A percentile compares a stretch with the other conserved stretches of the same genome.
Evolutionary conservation across 2,329 filamentous ascomycete genomes (phyloP).

Genomic region (Aspergillus tanneri): DNA sequence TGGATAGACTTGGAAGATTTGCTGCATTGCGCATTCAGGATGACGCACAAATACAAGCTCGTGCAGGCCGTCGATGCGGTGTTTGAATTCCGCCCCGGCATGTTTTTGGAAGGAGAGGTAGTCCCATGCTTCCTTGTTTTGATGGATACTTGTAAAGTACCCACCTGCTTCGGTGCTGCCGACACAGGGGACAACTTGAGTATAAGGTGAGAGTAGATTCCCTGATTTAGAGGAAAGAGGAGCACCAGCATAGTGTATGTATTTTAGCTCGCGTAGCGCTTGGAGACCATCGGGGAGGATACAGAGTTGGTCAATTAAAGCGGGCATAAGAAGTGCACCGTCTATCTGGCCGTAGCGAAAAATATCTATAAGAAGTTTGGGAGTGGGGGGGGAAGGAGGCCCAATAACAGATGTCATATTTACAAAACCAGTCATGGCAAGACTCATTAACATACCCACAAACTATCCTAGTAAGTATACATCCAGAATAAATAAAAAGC

Average conservation of each 20-base stretch:
- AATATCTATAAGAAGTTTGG: conserved; percentile 16
- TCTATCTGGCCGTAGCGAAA: conserved; percentile 18
- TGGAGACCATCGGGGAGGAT: conserved; percentile 12
- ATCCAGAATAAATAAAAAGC: background rate
- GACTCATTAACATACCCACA: conserved; percentile 19
- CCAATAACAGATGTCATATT: conserved; percentile 20
- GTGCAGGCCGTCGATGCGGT: conserved; percentile 16
- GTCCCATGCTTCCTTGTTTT: conserved; percentile 17
- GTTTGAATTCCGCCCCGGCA: conserved; percentile 16
- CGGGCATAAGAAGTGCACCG: conserved; percentile 20
- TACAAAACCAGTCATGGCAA: conserved; percentile 19
- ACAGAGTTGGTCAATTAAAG: conserved; percentile 25
- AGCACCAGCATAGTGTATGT: conserved; percentile 23
- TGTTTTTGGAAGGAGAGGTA: conserved; percentile 21
- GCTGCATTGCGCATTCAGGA: conserved; percentile 14
- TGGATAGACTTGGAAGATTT: conserved; percentile 24
- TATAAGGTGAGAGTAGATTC: conserved; percentile 20
- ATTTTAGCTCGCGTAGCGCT: conserved; percentile 16
- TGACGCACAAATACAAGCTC: conserved; percentile 25
- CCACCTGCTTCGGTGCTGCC: conserved; percentile 25
- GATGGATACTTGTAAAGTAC: conserved; percentile 16
- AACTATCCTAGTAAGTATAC: conserved; percentile 11
- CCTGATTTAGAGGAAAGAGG: conserved; percentile 27
- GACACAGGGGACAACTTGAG: conserved; percentile 20
- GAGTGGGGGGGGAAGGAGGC: conserved; percentile 14